These are phyloP conservation scores for Lichtheimia corymbifera DNA, from an alignment of 371 early-diverging fungal species.

Conservation along the genomic window DNA sequence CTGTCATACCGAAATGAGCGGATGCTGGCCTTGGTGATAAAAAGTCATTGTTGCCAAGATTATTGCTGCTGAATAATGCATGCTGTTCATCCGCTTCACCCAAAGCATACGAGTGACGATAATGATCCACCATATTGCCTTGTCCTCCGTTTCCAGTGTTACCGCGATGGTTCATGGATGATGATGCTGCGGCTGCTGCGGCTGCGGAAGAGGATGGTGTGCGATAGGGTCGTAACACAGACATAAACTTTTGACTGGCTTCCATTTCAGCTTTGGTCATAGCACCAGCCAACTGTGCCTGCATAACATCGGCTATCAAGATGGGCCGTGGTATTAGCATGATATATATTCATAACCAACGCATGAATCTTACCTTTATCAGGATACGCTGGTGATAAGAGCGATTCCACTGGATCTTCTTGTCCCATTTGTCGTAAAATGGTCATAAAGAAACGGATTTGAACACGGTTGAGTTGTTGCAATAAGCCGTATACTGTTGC, in stretches of 20 bases:
- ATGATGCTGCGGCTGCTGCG: conserved; percentile 22
- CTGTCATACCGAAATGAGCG: conserved; percentile 1
- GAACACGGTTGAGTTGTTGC: conserved; percentile 86
- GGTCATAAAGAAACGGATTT: conserved; percentile 89
- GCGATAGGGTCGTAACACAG: conserved; percentile 51
- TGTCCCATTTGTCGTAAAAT: conserved; percentile 88
- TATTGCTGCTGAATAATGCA: not conserved
- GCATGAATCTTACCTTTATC: conserved; percentile 39
- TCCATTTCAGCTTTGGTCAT: conserved; percentile 64
- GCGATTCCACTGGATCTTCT: conserved; percentile 60
- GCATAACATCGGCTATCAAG: conserved; percentile 41
- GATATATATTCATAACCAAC: not conserved
- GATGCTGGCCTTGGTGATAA: conserved; percentile 5
- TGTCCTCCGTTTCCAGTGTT: conserved; percentile 29
- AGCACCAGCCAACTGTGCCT: conserved; percentile 55
- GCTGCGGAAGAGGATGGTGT: conserved; percentile 13
- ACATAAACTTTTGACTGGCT: conserved; percentile 55
- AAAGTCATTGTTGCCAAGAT: conserved; percentile 7
- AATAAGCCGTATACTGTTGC: conserved; percentile 87
- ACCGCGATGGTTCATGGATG: not conserved
- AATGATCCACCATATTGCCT: conserved; percentile 34
- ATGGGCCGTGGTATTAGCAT: not conserved
- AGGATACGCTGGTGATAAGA: conserved; percentile 51
- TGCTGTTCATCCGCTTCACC: conserved; percentile 52
- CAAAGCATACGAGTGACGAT: conserved; percentile 71